Base-by-base conservation (phyloP, 805 yeast species). In the Candida methanosorbosa region DNA sequence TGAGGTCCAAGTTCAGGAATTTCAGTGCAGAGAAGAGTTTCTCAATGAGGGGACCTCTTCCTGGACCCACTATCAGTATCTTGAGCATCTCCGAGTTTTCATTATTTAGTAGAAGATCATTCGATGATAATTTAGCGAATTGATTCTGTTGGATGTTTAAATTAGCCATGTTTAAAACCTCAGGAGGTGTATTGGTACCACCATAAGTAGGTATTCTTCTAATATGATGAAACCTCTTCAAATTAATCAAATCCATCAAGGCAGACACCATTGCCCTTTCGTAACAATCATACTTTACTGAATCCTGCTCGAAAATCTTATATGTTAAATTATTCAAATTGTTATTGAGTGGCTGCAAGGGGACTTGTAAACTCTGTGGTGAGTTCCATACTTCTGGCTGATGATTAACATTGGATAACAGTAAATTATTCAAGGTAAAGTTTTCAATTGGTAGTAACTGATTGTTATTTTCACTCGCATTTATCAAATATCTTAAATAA, bases 31-130 rank as follows among this genome's bases (percentile, higher is more conserved):
- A 48, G 21, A 70, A 57, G 0, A 72, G 61, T 16, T 68, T 61
- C 29, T 77, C 77, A 3, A 87, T 76, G 20, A 88, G 56, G 0
- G 90, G 88, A 1, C 97, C 97, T 30, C 86, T 61, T 1, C 97
- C 97, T 0, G 96, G 92, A 0, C 97, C 97, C 3, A 81, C 76
- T 2, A 88, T 68, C 4, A 81, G 66, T 8, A 83, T 58, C 9
- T 59, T 57, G 19, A 66, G 41, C 33, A 18, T 32, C 17, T 29
- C 31, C n/a, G n/a, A n/a, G n/a, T n/a, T n/a, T n/a, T n/a, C n/a
- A n/a, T n/a, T n/a, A n/a, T n/a, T n/a, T n/a, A n/a, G n/a, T n/a
- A n/a, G n/a, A n/a, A n/a, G n/a, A n/a, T n/a, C n/a, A n/a, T n/a
- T n/a, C n/a, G n/a, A n/a, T n/a, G n/a, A n/a, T n/a, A n/a, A n/a